Percentiles rank a stretch among this genome's conserved stretches.
Evolutionary conservation across 148 eudicot species (phyloP).

Genomic region (Simmondsia chinensis): DNA sequence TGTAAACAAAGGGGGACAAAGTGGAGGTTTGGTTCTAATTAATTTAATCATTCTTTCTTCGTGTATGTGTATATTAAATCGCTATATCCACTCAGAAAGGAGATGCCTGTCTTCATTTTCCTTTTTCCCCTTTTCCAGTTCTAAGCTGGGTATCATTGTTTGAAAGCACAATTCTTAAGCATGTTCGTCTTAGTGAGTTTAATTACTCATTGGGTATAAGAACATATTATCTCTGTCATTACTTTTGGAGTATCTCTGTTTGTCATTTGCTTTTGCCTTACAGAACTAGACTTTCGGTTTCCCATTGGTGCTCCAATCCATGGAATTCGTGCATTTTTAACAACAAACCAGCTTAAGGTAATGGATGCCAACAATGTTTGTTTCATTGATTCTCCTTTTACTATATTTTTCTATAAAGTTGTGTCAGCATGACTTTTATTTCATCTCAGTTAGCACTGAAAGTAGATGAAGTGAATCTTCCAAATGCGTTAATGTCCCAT

Average conservation of each 20-base stretch:
- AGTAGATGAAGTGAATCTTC: too few species aligned
- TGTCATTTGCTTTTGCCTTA: slow-evolving; percentile 8
- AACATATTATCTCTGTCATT: too few species aligned
- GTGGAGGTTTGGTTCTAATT: slow-evolving; percentile 61
- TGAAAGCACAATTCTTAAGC: too few species aligned
- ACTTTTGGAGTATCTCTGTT: background rate
- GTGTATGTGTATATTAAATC: too few species aligned
- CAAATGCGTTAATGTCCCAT: too few species aligned
- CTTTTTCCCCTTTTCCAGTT: background rate
- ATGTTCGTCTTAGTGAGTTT: too few species aligned
- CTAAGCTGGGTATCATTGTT: too few species aligned
- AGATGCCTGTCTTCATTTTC: background rate
- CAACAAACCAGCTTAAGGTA: slow-evolving; percentile 97
- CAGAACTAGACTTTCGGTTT: slow-evolving; percentile 98
- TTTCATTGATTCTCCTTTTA: background rate
- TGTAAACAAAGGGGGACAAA: slow-evolving; percentile 84
- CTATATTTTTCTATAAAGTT: too few species aligned
- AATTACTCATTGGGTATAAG: too few species aligned
- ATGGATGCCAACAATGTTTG: background rate
- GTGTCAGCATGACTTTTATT: too few species aligned
- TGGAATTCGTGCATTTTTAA: slow-evolving; percentile 84
- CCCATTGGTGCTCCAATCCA: slow-evolving; percentile 94
- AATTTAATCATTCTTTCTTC: slow-evolving; percentile 1
- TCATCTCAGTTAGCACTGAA: too few species aligned
- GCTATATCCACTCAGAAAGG: too few species aligned